Base-by-base conservation (phyloP, 352 stramenopile genomes). In the Globisporangium recalcitrans region DNA sequence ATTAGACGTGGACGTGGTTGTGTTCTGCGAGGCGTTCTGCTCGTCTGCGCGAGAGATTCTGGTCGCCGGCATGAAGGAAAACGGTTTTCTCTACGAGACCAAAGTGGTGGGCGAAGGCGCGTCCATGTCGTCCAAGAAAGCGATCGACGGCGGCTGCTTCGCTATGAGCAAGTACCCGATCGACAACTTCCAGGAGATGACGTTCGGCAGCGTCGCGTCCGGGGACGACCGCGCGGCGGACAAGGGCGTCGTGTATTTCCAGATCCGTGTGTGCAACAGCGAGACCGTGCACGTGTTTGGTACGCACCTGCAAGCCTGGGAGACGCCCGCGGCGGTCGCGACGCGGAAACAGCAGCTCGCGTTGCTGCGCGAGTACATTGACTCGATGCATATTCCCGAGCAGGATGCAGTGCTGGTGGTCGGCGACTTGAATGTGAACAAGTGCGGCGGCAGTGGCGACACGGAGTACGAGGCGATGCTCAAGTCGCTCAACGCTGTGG, bases 1-100 rank as follows among this genome's bases (percentile, higher is more conserved):
- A 3, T 49, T 83, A 1, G 55, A 81, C 46, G 60, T 80, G 0
- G 81, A 91, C 55, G 71, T 88, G 1, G 74, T 91, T 19, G 65
- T 91, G n/a, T 91, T 91, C 27, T 89, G 79, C 48, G 81, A 91
- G 49, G 78, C 79, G 8, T 91, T 91, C 59, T 83, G 78, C 57
- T 64, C 62, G 8, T 70, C 62, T 19, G 60, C 75, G 5, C 74
- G 77, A 0, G 73, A 79, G 29, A 62, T 79, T 5, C 64, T 91
- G n/a, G 64, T 84, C 10, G 67, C 72, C 7, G 78, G 78, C 9
- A 88, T 91, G 81, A 88, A 89, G 52, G 70, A 70, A 13, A 70
- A 83, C 10, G 81, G 81, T 0, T 88, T 84, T 40, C 61, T 89
- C 10, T 91, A 78, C 63, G 79, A 88, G 65, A 91, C 81, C n/a